Evolutionary conservation across 2,329 filamentous ascomycete genomes (phyloP), one percentile per base, ranked within the genome.

Genomic region (Colletotrichum graminicola): DNA sequence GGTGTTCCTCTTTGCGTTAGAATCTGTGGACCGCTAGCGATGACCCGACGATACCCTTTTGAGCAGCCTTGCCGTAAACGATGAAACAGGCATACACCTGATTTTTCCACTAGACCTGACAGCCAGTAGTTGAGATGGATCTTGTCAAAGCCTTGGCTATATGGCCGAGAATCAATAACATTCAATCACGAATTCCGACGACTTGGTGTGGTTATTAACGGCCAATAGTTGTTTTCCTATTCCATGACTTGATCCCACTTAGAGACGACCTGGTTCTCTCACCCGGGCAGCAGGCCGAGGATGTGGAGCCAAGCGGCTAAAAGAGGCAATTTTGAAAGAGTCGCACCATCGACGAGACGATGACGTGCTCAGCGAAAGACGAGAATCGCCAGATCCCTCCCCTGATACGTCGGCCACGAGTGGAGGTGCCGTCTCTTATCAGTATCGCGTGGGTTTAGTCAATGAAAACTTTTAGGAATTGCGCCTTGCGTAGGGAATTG

Each of bases 301-400:
- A 6, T 32, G 65, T 71, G 59, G 68, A 45, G 64, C 45, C 21
- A 21, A 18, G 5, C 1, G 12, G n/a, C 62, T 21, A 4, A 54
- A 55, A 68, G 36, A 26, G 45, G 41, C 36, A 71, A 41, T 3
- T 12, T 52, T 18, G 4, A 14, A 23, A 49, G 16, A 32, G 18
- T 68, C 45, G 68, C 65, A 64, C 47, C 65, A 68, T 71, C 39
- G 36, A 10, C 5, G 32, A 12, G 45, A 34, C 32, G 47, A 71
- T 68, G 65, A 55, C 68, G 65, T 68, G 68, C 68, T 71, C 34
- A 21, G 29, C 14, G 14, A 26, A 39, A 14, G 32, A 29, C 32
- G 52, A 55, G 16, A 59, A 41, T 68, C 26, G 23, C 16, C 59
- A 49, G 47, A 63, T 23, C 5, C n/a, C 1, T 8, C 4, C 18